phyloP scores from a whole-genome alignment of 306 rosid genomes.

The Sicyos baderoa region DNA sequence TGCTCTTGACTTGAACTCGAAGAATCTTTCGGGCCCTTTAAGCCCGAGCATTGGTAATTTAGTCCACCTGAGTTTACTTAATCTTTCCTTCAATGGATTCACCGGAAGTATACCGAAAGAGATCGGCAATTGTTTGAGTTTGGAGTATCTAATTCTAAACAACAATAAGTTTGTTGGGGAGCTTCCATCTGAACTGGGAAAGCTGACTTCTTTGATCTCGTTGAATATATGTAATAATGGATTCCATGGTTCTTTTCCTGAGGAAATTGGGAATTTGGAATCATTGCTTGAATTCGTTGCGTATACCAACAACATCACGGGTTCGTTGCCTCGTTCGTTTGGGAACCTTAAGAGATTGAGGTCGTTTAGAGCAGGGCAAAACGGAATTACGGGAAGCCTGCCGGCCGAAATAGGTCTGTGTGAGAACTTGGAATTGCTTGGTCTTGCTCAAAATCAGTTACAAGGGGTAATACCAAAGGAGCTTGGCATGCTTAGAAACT shows the following conservation, averaged over 20 bases:
- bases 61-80: slow-evolving; percentile 44
- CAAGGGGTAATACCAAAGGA: slow-evolving; percentile 74
- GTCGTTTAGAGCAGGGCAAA: slow-evolving; percentile 74
- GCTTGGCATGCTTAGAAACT: slow-evolving; percentile 57
- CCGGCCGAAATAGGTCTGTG: slow-evolving; percentile 72
- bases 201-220: slow-evolving; percentile 44
- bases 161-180: slow-evolving; percentile 66
- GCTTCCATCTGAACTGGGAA: slow-evolving; percentile 77
- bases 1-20: slow-evolving; percentile 47
- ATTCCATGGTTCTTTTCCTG: slow-evolving; percentile 57
- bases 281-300: slow-evolving; percentile 62
- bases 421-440: slow-evolving; percentile 54
- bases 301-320: slow-evolving; percentile 65
- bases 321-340: slow-evolving; percentile 63
- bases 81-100: slow-evolving; percentile 47
- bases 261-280: slow-evolving; percentile 63
- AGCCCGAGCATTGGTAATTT: slow-evolving; percentile 50
- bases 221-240: slow-evolving; percentile 77
- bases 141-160: slow-evolving; percentile 57
- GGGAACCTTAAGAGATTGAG: slow-evolving; percentile 64
- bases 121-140: slow-evolving; percentile 54
- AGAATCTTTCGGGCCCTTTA: slow-evolving; percentile 61
- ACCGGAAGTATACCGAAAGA: slow-evolving; percentile 58
- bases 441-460: slow-evolving; percentile 79
- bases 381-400: slow-evolving; percentile 65